These are phyloP conservation scores for Fusarium sp. DNA, from an alignment of 2,329 filamentous ascomycete species.

Conservation along the genomic window DNA sequence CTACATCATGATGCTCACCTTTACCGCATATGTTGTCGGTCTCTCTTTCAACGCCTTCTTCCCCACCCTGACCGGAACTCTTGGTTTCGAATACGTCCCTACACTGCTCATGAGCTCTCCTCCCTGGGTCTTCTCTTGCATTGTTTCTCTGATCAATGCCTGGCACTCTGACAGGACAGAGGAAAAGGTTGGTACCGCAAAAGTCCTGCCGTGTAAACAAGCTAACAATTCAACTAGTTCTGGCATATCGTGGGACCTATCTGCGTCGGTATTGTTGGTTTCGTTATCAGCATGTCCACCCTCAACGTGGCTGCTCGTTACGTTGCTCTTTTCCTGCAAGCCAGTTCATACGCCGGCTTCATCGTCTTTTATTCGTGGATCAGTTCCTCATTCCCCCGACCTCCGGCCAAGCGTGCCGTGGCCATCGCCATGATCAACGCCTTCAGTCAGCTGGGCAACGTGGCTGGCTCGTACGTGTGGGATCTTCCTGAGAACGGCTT, in stretches of 20 bases:
- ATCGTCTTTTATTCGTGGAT: slow-evolving; percentile 71
- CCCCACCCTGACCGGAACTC: slow-evolving; percentile 63
- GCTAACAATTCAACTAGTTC: slow-evolving; percentile 53
- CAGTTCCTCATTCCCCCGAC: slow-evolving; percentile 66
- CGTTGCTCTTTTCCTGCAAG: slow-evolving; percentile 69
- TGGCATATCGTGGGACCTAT: slow-evolving; percentile 69
- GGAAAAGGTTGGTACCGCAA: slow-evolving; percentile 57
- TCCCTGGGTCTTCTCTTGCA: slow-evolving; percentile 69
- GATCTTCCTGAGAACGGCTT: slow-evolving; percentile 68
- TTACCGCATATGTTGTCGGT: slow-evolving; percentile 71
- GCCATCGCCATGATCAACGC: slow-evolving; percentile 71
- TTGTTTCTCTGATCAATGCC: slow-evolving; percentile 66
- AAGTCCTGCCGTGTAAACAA: not conserved
- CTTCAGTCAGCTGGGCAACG: slow-evolving; percentile 67
- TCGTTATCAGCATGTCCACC: slow-evolving; percentile 70
- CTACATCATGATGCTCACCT: slow-evolving; percentile 72
- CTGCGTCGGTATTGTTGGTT: slow-evolving; percentile 64
- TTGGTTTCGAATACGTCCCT: slow-evolving; percentile 64
- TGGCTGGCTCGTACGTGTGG: slow-evolving; percentile 74
- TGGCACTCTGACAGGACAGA: slow-evolving; percentile 67
- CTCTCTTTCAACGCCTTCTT: slow-evolving; percentile 70
- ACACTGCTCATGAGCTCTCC: slow-evolving; percentile 68
- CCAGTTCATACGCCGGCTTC: slow-evolving; percentile 67
- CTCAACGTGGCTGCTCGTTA: slow-evolving; percentile 68
- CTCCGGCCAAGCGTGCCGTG: slow-evolving; percentile 70